These are phyloP conservation scores for Moesziomyces sp. DNA, from an alignment of 1,284 basidiomycete species.

Conservation along the genomic window DNA sequence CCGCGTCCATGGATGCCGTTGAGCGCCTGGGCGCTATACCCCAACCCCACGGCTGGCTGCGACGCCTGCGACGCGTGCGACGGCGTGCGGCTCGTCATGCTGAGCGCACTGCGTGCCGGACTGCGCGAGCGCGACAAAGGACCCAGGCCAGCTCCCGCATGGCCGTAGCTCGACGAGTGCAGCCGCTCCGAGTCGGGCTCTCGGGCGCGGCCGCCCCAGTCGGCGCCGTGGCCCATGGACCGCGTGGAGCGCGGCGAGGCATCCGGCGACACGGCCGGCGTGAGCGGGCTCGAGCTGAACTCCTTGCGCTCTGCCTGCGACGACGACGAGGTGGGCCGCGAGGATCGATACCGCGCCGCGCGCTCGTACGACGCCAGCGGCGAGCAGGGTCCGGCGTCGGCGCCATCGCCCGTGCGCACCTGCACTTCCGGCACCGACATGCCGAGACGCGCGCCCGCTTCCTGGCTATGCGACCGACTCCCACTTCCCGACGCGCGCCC, in stretches of 20 bases:
- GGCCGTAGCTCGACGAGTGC: conserved; percentile 35
- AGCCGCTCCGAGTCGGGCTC: conserved; percentile 21
- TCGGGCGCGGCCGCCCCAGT: conserved; percentile 26
- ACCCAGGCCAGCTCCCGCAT: conserved; percentile 6
- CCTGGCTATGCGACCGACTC: conserved; percentile 32
- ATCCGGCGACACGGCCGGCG: conserved; percentile 30
- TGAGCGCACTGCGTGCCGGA: conserved; percentile 25
- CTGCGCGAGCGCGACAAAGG: conserved; percentile 35
- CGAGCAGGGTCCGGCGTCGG: conserved; percentile 1
- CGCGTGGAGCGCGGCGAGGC: conserved; percentile 31
- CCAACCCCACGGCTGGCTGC: conserved; percentile 8
- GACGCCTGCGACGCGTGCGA: conserved; percentile 38
- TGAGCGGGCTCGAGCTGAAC: conserved; percentile 27
- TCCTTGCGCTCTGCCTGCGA: conserved; percentile 17
- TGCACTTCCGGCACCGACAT: conserved; percentile 1
- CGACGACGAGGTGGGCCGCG: conserved; percentile 9
- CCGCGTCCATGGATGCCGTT: conserved; percentile 59
- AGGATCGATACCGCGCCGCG: conserved; percentile 10
- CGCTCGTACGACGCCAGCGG: conserved; percentile 28
- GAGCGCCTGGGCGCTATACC: conserved; percentile 7
- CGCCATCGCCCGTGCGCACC: conserved; percentile 9
- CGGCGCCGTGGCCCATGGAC: conserved; percentile 21
- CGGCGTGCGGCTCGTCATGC: conserved; percentile 35
- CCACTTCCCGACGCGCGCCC: conserved; percentile 10
- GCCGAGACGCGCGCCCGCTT: conserved; percentile 8